These are phyloP conservation scores for Clitoria ternatea DNA, from an alignment of 306 rosid species.

Conservation along the genomic window DNA sequence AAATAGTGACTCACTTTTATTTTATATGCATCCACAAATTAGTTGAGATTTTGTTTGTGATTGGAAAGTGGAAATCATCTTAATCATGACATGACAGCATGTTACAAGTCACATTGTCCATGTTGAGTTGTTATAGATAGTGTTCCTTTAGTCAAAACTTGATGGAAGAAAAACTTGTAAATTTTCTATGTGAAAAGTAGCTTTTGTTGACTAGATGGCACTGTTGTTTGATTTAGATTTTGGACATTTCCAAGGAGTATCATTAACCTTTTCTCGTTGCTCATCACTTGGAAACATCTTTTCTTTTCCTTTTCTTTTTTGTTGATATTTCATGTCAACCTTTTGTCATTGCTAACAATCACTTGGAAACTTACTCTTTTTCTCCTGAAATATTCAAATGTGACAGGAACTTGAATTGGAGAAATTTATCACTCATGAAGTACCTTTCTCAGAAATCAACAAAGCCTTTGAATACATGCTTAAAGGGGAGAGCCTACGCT, in stretches of 20 bases:
- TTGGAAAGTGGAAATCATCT: background rate
- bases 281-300: background rate
- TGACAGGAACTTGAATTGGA: constrained; percentile 38
- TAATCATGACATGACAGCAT: background rate
- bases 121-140: too few species aligned
- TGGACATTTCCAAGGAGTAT: background rate
- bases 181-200: background rate
- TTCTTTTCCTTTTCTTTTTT: background rate
- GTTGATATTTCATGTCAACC: background rate
- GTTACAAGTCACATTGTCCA: background rate
- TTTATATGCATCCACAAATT: background rate
- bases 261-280: background rate
- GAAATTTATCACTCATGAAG: constrained; percentile 34
- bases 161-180: background rate
- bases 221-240: background rate
- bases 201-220: background rate
- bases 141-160: background rate
- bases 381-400: background rate
- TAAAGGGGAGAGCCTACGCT: constrained; percentile 28
- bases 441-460: constrained; percentile 40
- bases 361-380: background rate
- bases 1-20: background rate
- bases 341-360: background rate
- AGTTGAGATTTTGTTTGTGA: background rate
- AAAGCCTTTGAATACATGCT: constrained; percentile 41